A percentile compares a stretch with the other conserved stretches of the same genome.
Evolutionary conservation across 2,329 filamentous ascomycete species (phyloP).

Genomic region (Aspergillus tubingensis): DNA sequence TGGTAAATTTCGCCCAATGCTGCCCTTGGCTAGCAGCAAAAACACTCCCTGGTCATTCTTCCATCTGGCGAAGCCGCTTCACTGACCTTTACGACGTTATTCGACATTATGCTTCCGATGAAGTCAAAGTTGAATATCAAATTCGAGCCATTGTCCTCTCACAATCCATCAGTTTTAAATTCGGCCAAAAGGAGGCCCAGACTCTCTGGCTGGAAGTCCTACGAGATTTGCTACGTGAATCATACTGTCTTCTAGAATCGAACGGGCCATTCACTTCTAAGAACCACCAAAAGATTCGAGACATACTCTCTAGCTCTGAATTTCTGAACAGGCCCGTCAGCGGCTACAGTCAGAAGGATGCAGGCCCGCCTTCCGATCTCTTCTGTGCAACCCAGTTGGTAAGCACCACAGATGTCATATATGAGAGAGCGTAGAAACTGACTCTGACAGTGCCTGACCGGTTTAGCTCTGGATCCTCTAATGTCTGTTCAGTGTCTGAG

Average conservation of each 20-base stretch:
- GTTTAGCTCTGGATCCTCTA: slow-evolving; percentile 35
- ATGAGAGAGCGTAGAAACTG: background rate
- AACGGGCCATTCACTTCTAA: slow-evolving; percentile 19
- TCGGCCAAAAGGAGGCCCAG: slow-evolving; percentile 26
- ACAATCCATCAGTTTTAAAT: slow-evolving; percentile 29
- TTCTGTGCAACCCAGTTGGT: slow-evolving; percentile 37
- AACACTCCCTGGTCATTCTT: slow-evolving; percentile 31
- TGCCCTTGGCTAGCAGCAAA: slow-evolving; percentile 27
- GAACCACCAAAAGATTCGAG: slow-evolving; percentile 24
- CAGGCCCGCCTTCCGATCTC: slow-evolving; percentile 20
- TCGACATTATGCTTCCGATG: slow-evolving; percentile 16
- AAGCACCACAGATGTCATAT: background rate
- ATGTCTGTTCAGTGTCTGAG: slow-evolving; percentile 28
- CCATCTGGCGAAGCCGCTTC: slow-evolving; percentile 40
- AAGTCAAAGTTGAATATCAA: slow-evolving; percentile 39
- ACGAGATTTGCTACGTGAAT: slow-evolving; percentile 32
- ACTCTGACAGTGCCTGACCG: slow-evolving; percentile 31
- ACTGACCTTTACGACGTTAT: slow-evolving; percentile 36
- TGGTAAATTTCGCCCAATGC: slow-evolving; percentile 31
- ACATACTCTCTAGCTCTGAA: slow-evolving; percentile 19
- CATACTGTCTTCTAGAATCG: slow-evolving; percentile 9
- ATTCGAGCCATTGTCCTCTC: slow-evolving; percentile 37
- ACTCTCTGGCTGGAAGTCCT: slow-evolving; percentile 36
- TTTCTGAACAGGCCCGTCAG: slow-evolving; percentile 30
- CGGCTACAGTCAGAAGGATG: slow-evolving; percentile 13